Percentiles rank a stretch among this genome's conserved stretches.
Conservation (phyloP, 176 grass and related monocot species). For the Ampelocalamus luodianensis region DNA sequence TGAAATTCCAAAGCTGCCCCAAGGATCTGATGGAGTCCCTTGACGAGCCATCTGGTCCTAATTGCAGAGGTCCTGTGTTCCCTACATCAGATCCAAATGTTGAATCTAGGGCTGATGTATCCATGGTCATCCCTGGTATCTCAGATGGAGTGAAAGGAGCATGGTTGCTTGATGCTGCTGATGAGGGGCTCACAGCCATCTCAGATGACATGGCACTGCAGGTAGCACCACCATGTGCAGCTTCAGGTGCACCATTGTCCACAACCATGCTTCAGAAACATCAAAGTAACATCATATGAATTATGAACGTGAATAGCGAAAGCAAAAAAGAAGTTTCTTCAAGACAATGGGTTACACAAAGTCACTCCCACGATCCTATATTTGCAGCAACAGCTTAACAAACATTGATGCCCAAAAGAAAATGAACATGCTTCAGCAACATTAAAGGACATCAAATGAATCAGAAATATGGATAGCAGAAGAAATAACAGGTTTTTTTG, state of each 20-base stretch:
- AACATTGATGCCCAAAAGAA: not conserved
- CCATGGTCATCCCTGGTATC: conserved; percentile 82
- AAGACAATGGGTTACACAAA: not conserved
- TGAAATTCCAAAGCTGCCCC: conserved; percentile 97
- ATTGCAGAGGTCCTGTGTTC: conserved; percentile 66
- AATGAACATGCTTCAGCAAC: conserved; percentile 12
- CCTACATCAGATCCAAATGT: conserved; percentile 70
- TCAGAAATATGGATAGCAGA: conserved; percentile 34
- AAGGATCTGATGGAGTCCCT: conserved; percentile 86
- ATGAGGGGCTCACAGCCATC: conserved; percentile 81
- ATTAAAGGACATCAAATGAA: conserved; percentile 31
- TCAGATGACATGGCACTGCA: conserved; percentile 67
- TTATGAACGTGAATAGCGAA: not conserved
- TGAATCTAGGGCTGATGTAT: conserved; percentile 74
- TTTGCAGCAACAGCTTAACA: not conserved
- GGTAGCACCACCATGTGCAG: conserved; percentile 54
- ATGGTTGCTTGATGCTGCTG: conserved; percentile 78
- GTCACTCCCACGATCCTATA: not conserved
- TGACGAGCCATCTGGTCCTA: conserved; percentile 75
- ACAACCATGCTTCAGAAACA: conserved; percentile 69
- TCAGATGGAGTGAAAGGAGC: conserved; percentile 75
- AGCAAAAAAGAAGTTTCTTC: conserved; percentile 56
- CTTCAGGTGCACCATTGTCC: conserved; percentile 56
- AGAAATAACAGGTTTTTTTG: conserved; percentile 28
- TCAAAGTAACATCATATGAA: conserved; percentile 20